phyloP scores from a whole-genome alignment of 2,329 filamentous ascomycete genomes.

The Fusarium luffae region DNA sequence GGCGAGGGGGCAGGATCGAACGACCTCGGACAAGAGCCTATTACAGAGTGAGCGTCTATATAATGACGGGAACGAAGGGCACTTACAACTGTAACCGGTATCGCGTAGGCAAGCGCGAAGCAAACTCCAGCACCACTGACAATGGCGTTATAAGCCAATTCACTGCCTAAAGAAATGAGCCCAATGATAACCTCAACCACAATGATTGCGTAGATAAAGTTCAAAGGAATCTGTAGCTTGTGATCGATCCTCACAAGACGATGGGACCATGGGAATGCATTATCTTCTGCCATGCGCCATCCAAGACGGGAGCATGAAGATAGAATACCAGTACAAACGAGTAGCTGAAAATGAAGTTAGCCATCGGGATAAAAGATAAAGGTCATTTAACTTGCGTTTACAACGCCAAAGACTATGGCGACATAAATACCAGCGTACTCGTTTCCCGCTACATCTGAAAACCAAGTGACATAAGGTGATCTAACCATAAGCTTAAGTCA shows the following conservation, averaged over 20 bases:
- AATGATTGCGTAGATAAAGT: constrained; percentile 12
- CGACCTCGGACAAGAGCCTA: constrained; percentile 12
- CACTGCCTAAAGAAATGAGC: constrained; percentile 13
- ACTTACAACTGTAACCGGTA: constrained; percentile 13
- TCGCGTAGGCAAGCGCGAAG: constrained; percentile 7
- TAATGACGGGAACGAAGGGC: rapidly evolving
- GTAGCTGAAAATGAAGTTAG: too few species aligned
- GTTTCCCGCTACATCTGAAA: constrained; percentile 2
- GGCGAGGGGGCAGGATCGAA: constrained; percentile 1
- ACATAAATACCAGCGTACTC: constrained; percentile 10
- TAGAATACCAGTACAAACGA: constrained; percentile 9
- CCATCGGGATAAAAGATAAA: rapidly evolving
- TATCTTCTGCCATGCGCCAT: constrained; percentile 24
- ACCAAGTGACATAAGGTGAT: constrained; percentile 18
- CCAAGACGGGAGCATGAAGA: constrained; percentile 19
- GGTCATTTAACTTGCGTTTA: background rate
- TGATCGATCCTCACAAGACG: constrained; percentile 2
- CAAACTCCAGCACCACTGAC: constrained; percentile 9
- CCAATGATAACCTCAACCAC: constrained; percentile 9
- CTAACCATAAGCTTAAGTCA: background rate
- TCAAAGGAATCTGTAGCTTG: constrained; percentile 4
- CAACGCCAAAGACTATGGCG: constrained; percentile 3
- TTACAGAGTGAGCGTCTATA: background rate
- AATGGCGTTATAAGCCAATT: constrained; percentile 19
- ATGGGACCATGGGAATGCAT: constrained; percentile 16